These are phyloP conservation scores for Knufia petricola DNA, from an alignment of 2,329 filamentous ascomycete genomes.

Conservation along the genomic window DNA sequence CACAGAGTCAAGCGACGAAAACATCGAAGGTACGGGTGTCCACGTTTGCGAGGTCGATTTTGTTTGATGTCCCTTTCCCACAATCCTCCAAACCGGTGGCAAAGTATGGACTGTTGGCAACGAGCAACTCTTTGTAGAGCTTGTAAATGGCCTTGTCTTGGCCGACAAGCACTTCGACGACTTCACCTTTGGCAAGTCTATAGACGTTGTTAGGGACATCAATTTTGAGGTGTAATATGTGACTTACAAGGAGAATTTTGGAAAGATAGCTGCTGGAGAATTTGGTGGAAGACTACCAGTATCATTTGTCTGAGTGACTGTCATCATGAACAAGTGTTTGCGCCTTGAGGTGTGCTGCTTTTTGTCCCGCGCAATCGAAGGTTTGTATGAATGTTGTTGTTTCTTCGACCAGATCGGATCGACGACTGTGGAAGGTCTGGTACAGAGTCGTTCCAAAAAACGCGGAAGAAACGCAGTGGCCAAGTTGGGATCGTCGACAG, in stretches of 20 bases:
- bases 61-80: conserved; percentile 5
- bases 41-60: conserved; percentile 9
- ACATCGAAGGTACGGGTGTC: neutral
- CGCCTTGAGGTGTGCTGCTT: too few relatives aligned
- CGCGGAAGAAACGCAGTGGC: too few relatives aligned
- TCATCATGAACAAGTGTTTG: too few relatives aligned
- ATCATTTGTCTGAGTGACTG: too few relatives aligned
- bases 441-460: too few relatives aligned
- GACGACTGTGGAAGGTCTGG: too few relatives aligned
- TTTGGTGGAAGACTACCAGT: conserved; percentile 20
- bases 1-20: conserved; percentile 11
- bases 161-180: conserved; percentile 13
- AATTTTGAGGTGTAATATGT: neutral
- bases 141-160: conserved; percentile 5
- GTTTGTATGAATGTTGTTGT: too few relatives aligned
- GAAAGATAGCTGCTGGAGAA: neutral
- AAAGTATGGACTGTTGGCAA: conserved; percentile 6
- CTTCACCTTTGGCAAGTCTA: neutral
- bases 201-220: neutral
- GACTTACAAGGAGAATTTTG: neutral
- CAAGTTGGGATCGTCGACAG: too few relatives aligned
- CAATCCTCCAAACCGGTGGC: conserved; percentile 2
- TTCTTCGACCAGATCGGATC: too few relatives aligned
- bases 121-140: conserved; percentile 10
- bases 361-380: too few relatives aligned